Evolutionary conservation across 1,284 basidiomycete genomes (phyloP), one percentile per base, ranked within the genome.

Genomic region (Coniferiporia sulphurascens): DNA sequence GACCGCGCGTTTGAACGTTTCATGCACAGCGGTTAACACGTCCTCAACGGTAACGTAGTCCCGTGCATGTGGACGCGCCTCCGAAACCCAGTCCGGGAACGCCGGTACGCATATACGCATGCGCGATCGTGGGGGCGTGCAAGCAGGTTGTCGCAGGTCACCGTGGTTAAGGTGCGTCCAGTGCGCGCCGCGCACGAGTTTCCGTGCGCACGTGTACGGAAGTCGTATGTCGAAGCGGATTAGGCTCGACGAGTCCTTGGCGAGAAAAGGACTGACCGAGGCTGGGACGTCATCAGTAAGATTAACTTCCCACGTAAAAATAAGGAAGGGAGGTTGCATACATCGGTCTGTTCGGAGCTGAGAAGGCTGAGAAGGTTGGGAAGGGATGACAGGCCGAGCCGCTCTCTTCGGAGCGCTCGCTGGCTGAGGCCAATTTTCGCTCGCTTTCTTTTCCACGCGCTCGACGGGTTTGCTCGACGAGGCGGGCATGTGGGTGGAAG

Each of bases 161-260:
- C 50, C 53, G 45, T 48, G 48, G 17, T 59, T 59, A 22, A 59
- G 48, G 35, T 59, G 53, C 32, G 58, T 59, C 41, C 46, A 50
- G 17, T 55, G 46, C 15, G 41, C n/a, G 9, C 46, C 48, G 15
- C 48, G 45, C 22, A 55, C 53, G 12, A 50, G 46, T 22, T 59
- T 59, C 45, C 44, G 34, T 10, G 46, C 58, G 22, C n/a, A 59
- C 36, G 46, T 54, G 46, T 59, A 43, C 7, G 58, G 53, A 19
- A 55, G 53, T 6, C 58, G 58, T 19, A 59, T 35, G 53, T 59
- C 58, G 22, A 49, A 59, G 17, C 27, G 38, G 44, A 59, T 35
- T 19, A 59, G 45, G 3, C 35, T 48, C 17, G 46, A 15, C 15
- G 58, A 59, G 32, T 41, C 48, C 41, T 34, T 41, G 13, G 38